A percentile compares a stretch with the other conserved stretches of the same genome.
phyloP scores from a whole-genome alignment of 2,329 filamentous ascomycete species.

The Neocatenulostroma microsporum region DNA sequence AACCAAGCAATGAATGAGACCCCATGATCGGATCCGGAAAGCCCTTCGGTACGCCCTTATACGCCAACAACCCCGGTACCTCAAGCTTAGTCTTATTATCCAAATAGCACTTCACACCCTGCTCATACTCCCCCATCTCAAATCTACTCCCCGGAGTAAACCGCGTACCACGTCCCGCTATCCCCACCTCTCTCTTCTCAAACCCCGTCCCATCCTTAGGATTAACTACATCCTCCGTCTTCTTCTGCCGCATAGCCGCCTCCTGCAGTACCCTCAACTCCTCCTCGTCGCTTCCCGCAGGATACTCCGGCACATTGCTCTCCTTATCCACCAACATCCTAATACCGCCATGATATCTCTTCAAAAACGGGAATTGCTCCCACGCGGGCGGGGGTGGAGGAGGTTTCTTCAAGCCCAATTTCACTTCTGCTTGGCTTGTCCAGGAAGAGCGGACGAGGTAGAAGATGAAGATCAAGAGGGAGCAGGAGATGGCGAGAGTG shows the following conservation, averaged over 20 bases:
- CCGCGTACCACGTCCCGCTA: conserved; percentile 21
- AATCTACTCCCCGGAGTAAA: conserved; percentile 66
- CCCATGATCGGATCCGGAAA: conserved; percentile 80
- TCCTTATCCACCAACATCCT: conserved; percentile 57
- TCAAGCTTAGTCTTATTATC: conserved; percentile 58
- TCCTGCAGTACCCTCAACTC: conserved; percentile 33
- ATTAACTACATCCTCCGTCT: conserved; percentile 30
- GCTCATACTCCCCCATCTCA: conserved; percentile 39
- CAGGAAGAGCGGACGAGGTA: conserved; percentile 52
- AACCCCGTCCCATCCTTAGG: conserved; percentile 27
- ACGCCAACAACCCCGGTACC: conserved; percentile 64
- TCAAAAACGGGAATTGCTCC: conserved; percentile 79
- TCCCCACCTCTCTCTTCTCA: conserved; percentile 18
- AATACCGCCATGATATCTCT: conserved; percentile 84
- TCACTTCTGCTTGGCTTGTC: conserved; percentile 44
- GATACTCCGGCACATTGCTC: conserved; percentile 74
- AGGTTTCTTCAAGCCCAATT: conserved; percentile 44
- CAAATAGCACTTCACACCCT: conserved; percentile 69
- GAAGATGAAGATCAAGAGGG: conserved; percentile 68
- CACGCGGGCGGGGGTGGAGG: conserved; percentile 63
- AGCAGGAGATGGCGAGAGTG: conserved; percentile 60
- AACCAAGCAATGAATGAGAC: conserved; percentile 63
- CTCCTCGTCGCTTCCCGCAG: conserved; percentile 55
- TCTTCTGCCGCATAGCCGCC: conserved; percentile 28
- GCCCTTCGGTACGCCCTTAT: conserved; percentile 68